A percentile compares a stretch with the other conserved stretches of the same genome.
Evolutionary conservation across 768 basidiomycete species (phyloP).

Genomic region (Tremella yokohamensis): DNA sequence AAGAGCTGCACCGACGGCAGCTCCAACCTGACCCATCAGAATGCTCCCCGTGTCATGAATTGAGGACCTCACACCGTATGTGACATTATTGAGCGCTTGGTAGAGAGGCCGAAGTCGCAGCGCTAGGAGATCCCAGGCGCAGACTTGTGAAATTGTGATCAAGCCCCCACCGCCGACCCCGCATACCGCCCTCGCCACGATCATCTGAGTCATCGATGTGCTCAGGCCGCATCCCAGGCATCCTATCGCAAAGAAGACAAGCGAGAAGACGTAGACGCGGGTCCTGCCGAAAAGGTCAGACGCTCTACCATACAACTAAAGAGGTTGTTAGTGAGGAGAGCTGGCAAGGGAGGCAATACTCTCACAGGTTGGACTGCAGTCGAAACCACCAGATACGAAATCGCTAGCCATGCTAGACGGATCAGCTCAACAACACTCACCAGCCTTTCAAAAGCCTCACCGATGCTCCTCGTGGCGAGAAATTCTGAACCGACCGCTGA

Average conservation of each 20-base stretch:
- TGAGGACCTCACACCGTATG: constrained; percentile 16
- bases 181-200: constrained; percentile 19
- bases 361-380: constrained; percentile 24
- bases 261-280: constrained; percentile 18
- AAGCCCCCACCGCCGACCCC: constrained; percentile 27
- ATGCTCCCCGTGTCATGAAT: background rate
- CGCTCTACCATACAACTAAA: constrained; percentile 21
- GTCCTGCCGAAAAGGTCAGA: constrained; percentile 23
- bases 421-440: too few species aligned
- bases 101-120: constrained; percentile 18
- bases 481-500: constrained; percentile 22
- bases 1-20: constrained; percentile 20
- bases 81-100: constrained; percentile 24
- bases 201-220: constrained; percentile 17
- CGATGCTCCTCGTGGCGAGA: constrained; percentile 18
- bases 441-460: too few species aligned
- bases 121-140: constrained; percentile 23
- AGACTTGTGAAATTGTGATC: constrained; percentile 24
- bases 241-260: constrained; percentile 19
- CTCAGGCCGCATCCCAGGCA: constrained; percentile 23
- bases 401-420: constrained; percentile 18
- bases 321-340: background rate
- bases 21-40: constrained; percentile 14
- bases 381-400: constrained; percentile 22
- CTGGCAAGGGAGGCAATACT: background rate